Percentiles rank a stretch among this genome's conserved stretches.
Evolutionary conservation across 345 rosid genomes (phyloP).

Genomic region (Toxicodendron radicans): DNA sequence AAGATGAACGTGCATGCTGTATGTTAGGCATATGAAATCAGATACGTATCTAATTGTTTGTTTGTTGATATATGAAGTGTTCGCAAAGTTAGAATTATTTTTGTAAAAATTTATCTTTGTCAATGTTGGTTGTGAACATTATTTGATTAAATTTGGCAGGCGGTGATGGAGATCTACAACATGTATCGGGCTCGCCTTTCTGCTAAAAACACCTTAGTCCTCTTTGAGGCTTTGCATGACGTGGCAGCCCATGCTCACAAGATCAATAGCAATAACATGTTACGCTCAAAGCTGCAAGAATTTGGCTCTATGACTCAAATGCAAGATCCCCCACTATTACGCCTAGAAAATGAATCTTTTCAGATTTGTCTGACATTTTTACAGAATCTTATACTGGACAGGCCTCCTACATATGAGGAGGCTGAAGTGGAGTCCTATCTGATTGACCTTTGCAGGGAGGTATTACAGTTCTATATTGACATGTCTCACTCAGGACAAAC

Average conservation of each 20-base stretch:
- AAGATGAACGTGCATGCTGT: too few relatives aligned
- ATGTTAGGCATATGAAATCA: neutral
- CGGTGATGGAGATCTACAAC: conserved; percentile 91
- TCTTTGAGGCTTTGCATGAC: conserved; percentile 77
- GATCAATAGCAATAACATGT: conserved; percentile 52
- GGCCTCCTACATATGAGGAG: conserved; percentile 52
- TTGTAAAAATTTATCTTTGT: neutral
- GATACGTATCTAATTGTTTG: neutral
- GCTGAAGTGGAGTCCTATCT: conserved; percentile 65
- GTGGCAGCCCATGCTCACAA: conserved; percentile 80
- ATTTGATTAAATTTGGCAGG: conserved; percentile 50
- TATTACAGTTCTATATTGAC: conserved; percentile 66
- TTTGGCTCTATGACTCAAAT: conserved; percentile 87
- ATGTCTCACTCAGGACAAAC: conserved; percentile 46
- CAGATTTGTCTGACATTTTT: conserved; percentile 90
- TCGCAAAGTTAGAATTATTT: neutral
- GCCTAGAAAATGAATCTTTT: conserved; percentile 92
- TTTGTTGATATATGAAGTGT: neutral
- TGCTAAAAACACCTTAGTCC: conserved; percentile 66
- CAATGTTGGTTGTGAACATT: conserved; percentile 7
- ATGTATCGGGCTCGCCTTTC: conserved; percentile 78
- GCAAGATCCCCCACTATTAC: conserved; percentile 96
- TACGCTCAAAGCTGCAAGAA: conserved; percentile 79
- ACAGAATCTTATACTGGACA: conserved; percentile 71
- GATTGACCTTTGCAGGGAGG: conserved; percentile 68